phyloP scores from a whole-genome alignment of 192 early-diverging fungal species.

The Entomortierella chlamydospora region DNA sequence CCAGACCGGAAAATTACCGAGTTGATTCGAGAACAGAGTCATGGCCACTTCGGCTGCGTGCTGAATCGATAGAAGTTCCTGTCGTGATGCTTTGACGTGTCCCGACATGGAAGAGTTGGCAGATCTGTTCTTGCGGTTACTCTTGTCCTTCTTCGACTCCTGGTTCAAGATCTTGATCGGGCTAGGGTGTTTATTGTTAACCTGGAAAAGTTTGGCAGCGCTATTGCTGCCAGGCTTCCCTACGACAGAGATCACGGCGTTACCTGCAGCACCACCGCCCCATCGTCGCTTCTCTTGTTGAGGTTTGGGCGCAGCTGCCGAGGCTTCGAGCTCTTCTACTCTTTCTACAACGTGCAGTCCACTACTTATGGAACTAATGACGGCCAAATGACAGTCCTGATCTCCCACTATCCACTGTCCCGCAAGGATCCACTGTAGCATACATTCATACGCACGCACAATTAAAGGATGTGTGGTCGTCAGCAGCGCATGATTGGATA shows the following conservation, averaged over 20 bases:
- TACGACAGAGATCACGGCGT: conserved; percentile 48
- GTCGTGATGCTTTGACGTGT: conserved; percentile 17
- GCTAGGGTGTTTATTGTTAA: conserved; percentile 51
- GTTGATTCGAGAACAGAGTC: conserved; percentile 74
- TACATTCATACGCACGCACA: conserved; percentile 78
- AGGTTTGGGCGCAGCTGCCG: conserved; percentile 53
- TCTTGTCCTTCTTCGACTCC: conserved; percentile 52
- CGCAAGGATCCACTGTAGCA: conserved; percentile 78
- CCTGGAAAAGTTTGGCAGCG: conserved; percentile 43
- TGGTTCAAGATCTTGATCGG: conserved; percentile 46
- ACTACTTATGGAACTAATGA: conserved; percentile 74
- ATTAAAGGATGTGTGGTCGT: conserved; percentile 66
- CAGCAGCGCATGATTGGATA: conserved; percentile 61
- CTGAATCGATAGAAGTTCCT: conserved; percentile 71
- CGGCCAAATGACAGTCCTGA: conserved; percentile 70
- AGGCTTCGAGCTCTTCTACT: conserved; percentile 59
- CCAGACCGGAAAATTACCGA: conserved; percentile 78
- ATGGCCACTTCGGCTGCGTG: conserved; percentile 80
- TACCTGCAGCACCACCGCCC: conserved; percentile 39
- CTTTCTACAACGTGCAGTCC: conserved; percentile 76
- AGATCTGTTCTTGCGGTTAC: conserved; percentile 34
- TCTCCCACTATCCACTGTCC: conserved; percentile 86
- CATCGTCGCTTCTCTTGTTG: conserved; percentile 51
- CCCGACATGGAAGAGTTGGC: conserved; percentile 42
- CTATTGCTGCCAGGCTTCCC: conserved; percentile 39